Evolutionary conservation across 2,329 filamentous ascomycete species (phyloP), one percentile per base, ranked within the genome.

Genomic region (Coniochaeta prunicola): DNA sequence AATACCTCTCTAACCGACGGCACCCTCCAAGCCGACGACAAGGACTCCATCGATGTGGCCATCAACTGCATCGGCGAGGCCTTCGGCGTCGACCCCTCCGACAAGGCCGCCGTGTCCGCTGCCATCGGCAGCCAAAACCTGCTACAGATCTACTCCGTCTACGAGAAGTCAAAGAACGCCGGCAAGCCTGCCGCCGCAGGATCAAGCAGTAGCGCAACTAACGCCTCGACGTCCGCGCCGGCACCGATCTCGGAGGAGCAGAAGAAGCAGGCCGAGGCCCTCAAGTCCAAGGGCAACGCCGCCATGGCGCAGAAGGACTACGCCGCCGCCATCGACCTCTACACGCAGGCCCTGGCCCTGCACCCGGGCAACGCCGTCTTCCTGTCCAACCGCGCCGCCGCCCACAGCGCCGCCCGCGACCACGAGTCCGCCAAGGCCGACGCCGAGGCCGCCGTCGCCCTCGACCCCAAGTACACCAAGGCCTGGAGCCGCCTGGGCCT

Each of bases 281-380:
- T 97, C 67, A 99, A 99, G 80, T 88, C 85, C 60, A 85, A 91
- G 70, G 94, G 94, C 66, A 99, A 99, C 77, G 87, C 91, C 58
- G 91, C 93, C 61, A 97, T 99, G 92, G 88, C 91, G 59, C 85
- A 89, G 73, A 97, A 96, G 79, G 91, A 97, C 75, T 97, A 97
- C 79, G 68, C 80, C 53, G 69, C 78, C 45, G 94, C 94, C 62
- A 91, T 97, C 71, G 86, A 91, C 66, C 80, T 90, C 65, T 99
- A 99, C 81, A 91, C 90, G 28, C 82, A 93, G 74, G 94, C 94
- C 4, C 85, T 99, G 28, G 81, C 84, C 59, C 80, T 97, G 57
- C 77, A 90, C 65, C 91, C 94, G 1, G 80, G 84, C 64, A 97
- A 99, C 77, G 90, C 92, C 40, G 94, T 99, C 75, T 99, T 94